Conservation (phyloP, 2,329 filamentous ascomycete species). For the Fusarium devonianum region DNA sequence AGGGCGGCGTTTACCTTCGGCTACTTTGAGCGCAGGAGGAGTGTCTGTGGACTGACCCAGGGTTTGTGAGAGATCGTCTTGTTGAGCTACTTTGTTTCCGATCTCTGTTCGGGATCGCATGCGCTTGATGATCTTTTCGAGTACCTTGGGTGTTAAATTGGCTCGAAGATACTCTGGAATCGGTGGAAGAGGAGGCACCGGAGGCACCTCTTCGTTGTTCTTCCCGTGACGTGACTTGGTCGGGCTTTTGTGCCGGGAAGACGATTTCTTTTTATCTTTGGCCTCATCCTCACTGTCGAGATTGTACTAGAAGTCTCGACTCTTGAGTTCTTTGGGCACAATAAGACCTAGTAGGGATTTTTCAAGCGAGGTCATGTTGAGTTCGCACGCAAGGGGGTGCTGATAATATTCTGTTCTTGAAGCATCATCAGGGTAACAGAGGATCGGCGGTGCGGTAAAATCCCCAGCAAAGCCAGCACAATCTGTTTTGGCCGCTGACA, state of each 20-base stretch:
- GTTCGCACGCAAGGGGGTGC: slow-evolving; percentile 47
- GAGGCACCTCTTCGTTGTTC: slow-evolving; percentile 30
- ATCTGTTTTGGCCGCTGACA: slow-evolving; percentile 50
- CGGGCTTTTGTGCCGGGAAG: slow-evolving; percentile 2
- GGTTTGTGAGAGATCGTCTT: slow-evolving; percentile 6
- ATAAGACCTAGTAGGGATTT: slow-evolving; percentile 46
- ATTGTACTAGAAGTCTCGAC: slow-evolving; percentile 49
- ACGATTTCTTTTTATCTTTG: slow-evolving; percentile 24
- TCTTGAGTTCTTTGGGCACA: slow-evolving; percentile 44
- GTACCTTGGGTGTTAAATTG: slow-evolving; percentile 35
- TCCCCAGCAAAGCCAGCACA: slow-evolving; percentile 47
- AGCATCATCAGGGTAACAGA: slow-evolving; percentile 46
- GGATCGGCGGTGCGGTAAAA: slow-evolving; percentile 40
- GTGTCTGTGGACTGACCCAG: neutral
- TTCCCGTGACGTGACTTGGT: slow-evolving; percentile 5
- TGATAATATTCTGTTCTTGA: slow-evolving; percentile 47
- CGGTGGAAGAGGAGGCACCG: slow-evolving; percentile 42
- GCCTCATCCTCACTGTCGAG: slow-evolving; percentile 47
- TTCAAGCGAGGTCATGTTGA: slow-evolving; percentile 41
- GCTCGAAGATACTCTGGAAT: slow-evolving; percentile 43
- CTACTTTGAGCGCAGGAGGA: slow-evolving; percentile 7
- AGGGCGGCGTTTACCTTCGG: slow-evolving; percentile 16
- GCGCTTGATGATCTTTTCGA: slow-evolving; percentile 42
- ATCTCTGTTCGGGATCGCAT: slow-evolving; percentile 37
- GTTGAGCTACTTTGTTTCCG: neutral